Conservation (phyloP, 495 filamentous ascomycete species). For the Xylaria curta region DNA sequence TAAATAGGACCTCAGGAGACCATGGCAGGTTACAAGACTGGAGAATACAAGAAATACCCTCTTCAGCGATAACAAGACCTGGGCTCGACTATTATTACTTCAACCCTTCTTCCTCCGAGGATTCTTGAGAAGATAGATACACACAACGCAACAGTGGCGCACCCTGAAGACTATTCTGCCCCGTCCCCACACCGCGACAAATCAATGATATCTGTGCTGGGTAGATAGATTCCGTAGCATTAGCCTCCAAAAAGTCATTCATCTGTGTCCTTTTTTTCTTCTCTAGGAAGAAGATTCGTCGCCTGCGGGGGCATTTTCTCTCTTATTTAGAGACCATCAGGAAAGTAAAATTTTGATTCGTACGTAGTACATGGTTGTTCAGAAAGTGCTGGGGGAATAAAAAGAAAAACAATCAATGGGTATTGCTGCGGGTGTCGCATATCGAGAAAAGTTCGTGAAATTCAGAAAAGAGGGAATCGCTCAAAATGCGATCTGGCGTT, state of each 20-base stretch:
- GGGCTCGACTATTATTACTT: slow-evolving; percentile 23
- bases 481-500: slow-evolving; percentile 31
- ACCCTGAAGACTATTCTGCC: slow-evolving; percentile 3
- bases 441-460: slow-evolving; percentile 13
- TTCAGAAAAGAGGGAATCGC: slow-evolving; percentile 21
- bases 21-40: background rate
- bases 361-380: slow-evolving; percentile 27
- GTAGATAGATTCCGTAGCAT: slow-evolving; percentile 22
- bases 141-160: slow-evolving; percentile 10
- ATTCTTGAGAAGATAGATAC: slow-evolving; percentile 20
- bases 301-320: slow-evolving; percentile 15
- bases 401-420: slow-evolving; percentile 29
- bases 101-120: background rate
- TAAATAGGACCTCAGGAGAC: background rate
- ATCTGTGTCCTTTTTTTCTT: slow-evolving; percentile 13
- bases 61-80: slow-evolving; percentile 2
- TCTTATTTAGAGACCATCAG: slow-evolving; percentile 18
- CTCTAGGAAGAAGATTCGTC: slow-evolving; percentile 10
- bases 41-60: slow-evolving; percentile 7
- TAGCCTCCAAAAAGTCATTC: slow-evolving; percentile 23
- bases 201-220: slow-evolving; percentile 15
- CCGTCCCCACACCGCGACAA: slow-evolving; percentile 15
- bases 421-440: slow-evolving; percentile 29
- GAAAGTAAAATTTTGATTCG: slow-evolving; percentile 17
- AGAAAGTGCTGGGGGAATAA: slow-evolving; percentile 19